Evolutionary conservation across 2,329 filamentous ascomycete species (phyloP), one percentile per base, ranked within the genome.

Genomic region (Neonectria sp.): DNA sequence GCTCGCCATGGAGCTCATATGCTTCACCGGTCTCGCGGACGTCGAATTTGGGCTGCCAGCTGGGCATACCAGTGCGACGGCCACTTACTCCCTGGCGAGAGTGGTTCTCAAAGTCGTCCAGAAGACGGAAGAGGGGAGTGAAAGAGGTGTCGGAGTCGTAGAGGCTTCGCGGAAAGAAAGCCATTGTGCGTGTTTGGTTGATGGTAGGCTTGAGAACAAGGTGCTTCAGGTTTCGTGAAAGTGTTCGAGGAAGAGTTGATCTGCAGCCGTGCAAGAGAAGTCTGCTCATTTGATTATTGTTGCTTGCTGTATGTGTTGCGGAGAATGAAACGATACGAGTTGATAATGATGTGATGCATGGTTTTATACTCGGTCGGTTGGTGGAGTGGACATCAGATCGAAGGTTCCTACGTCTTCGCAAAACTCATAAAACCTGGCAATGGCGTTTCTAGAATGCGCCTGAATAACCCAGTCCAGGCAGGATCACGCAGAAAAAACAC

Each of bases 1-100:
- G 89, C 81, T 95, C 93, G 75, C 93, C 93, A 74, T 95, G 90
- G 24, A 95, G 90, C 81, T 95, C 91, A 77, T 94, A 95, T 70
- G 84, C 79, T 9, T 89, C 82, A 67, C 87, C 86, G 15, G 87
- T 88, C 83, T 96, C 93, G 79, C 89, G 90, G 69, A 95, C 86
- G 75, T 95, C 93, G 77, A 95, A 95, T 81, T 90, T 92, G 61
- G 93, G 93, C 63, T 88, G 87, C 87, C 94, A 95, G 76, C 87
- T 84, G 49, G 84, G 85, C 53, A 86, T 72, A 63, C 65, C 73
- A 33, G 65, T 66, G 60, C 76, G 76, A 45, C 75, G 74, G 55
- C 73, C 71, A 48, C 70, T 67, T 67, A 70, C 68, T 55, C 68
- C 68, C 68, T 85, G 81, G 52, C 81, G 82, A 69, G 81, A 83